Evolutionary conservation across 805 yeast genomes (phyloP).

Genomic region (Myxozyma sirexii): DNA sequence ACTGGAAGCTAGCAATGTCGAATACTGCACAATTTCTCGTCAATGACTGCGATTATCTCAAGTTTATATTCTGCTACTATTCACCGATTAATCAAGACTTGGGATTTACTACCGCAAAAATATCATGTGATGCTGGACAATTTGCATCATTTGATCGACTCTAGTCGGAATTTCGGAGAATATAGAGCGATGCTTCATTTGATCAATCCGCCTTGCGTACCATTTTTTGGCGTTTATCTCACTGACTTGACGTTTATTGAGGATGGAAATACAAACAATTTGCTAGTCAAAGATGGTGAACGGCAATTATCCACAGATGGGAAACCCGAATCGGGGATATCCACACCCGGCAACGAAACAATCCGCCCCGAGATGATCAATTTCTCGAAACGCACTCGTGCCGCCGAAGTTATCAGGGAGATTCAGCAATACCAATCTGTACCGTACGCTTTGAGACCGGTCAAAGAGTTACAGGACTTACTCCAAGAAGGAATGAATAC

Average conservation of each 20-base stretch:
- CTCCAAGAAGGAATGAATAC: constrained; percentile 49
- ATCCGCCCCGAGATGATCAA: constrained; percentile 55
- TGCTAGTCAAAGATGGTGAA: not conserved
- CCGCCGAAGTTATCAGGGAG: constrained; percentile 72
- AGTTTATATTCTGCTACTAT: constrained; percentile 86
- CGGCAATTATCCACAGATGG: not conserved
- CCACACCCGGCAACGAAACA: not conserved
- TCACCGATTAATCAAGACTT: constrained; percentile 79
- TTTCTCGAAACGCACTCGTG: constrained; percentile 73
- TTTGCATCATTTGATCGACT: constrained; percentile 84
- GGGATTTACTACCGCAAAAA: constrained; percentile 67
- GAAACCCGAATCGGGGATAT: not conserved
- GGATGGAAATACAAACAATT: constrained; percentile 79
- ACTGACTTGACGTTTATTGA: constrained; percentile 87
- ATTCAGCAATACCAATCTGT: constrained; percentile 68
- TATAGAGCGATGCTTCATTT: constrained; percentile 78
- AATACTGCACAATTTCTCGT: constrained; percentile 75
- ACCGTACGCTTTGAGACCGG: constrained; percentile 64
- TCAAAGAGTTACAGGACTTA: constrained; percentile 63
- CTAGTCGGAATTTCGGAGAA: constrained; percentile 83
- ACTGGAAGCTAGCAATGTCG: constrained; percentile 56
- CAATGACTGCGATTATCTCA: constrained; percentile 91
- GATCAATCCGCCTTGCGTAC: constrained; percentile 79
- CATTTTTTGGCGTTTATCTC: constrained; percentile 88
- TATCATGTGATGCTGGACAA: constrained; percentile 56